Base-by-base conservation (phyloP, 2,329 filamentous ascomycete genomes). In the Fusarium sp. region DNA sequence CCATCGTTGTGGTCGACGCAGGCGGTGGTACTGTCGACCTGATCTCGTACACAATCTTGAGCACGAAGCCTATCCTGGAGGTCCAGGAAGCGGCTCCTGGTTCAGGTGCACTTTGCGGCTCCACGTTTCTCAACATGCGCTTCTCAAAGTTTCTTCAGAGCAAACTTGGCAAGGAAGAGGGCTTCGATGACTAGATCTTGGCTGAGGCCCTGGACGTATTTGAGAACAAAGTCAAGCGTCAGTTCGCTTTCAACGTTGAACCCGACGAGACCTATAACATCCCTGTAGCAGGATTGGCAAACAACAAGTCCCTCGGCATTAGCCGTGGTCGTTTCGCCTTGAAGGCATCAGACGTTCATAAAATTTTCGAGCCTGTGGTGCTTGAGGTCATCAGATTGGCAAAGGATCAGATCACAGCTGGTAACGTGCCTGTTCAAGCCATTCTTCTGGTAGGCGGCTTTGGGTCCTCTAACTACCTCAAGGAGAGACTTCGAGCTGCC, bases 11-110 rank as follows among this genome's bases (percentile, higher is more conserved):
- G n/a, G 85, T 87, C 15, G 87, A 88, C 72, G 86, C 86, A 26
- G 86, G 86, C 9, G 87, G 87, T 42, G 87, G 86, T 54, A 87
- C 85, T 9, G 86, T 86, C 7, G 87, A 88, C 77, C 77, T 88
- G 20, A 87, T 88, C 68, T 86, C 85, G 8, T 88, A 88, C 70
- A 84, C 83, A 34, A 83, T 88, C 62, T 82, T 78, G 7, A 78
- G 78, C 2, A 77, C 87, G 8, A 79, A 83, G 57, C 86, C 86
- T 4, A 77, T 83, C 26, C 79, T 87, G 7, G 80, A 85, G 67
- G 82, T 88, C 13, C 75, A 82, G 44, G 86, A 88, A 75, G 84
- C 84, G 13, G 82, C 83, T 8, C 81, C 82, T 12, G 85, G 85
- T 2, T 84, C 83, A 10, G 86, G 86, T 30, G 84, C 82, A 8